Evolutionary conservation across 2,329 filamentous ascomycete genomes (phyloP), one percentile per base, ranked within the genome.

Genomic region (Aspergillus amoenus): DNA sequence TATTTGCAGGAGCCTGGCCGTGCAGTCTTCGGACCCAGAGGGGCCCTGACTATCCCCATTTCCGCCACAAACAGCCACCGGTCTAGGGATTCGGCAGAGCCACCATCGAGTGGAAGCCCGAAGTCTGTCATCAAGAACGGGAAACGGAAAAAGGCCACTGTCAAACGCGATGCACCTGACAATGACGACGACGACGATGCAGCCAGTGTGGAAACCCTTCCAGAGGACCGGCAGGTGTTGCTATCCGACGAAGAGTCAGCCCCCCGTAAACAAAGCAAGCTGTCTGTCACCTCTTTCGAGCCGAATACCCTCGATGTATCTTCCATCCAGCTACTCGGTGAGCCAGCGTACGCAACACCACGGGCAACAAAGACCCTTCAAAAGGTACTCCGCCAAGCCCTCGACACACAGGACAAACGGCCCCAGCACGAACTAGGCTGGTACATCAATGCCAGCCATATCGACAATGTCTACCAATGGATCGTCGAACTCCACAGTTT

Each of bases 401-500:
- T 89, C 34, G 83, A 84, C 57, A 73, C 86, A 1, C 92, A 96
- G 69, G 72, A 82, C 1, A 76, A 70, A 11, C 84, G 81, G 1
- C 82, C 85, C 0, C 70, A 84, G 1, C 81, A 87, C 58, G 83
- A 88, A 58, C 81, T 95, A 0, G 93, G 93, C 15, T 96, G 92
- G 91, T 91, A 91, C 68, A 86, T 96, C 55, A 84, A 95, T 66
- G 76, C 81, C 13, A 77, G 79, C 5, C 82, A 84, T 49, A 78
- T 93, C 39, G 82, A 78, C 21, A 95, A 93, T 66, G 81, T 92
- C 60, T 96, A 94, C 67, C 91, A 95, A 67, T 96, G 92, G 92
- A 91, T 96, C 57, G 86, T 95, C 5, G 90, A 96, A 71, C 78
- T 97, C 1, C 93, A 96, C 71, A 90, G 88, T 43, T 96, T 96